Evolutionary conservation across 2,329 filamentous ascomycete species (phyloP).

Genomic region (Drechmeria coniospora): DNA sequence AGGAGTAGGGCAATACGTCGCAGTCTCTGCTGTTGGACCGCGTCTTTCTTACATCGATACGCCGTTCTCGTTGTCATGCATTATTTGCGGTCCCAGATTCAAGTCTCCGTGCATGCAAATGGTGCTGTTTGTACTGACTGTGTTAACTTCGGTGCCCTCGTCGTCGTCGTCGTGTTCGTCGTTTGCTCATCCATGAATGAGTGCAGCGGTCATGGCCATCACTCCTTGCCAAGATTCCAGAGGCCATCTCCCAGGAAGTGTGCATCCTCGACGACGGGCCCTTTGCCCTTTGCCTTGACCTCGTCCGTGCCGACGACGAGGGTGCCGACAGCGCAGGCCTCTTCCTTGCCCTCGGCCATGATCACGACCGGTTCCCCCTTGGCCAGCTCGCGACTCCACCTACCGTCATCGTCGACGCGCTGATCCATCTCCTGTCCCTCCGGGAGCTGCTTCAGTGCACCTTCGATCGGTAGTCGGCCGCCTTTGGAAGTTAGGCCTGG

Average conservation of each 20-base stretch:
- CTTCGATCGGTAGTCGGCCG: slow-evolving; percentile 54
- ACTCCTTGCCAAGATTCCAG: slow-evolving; percentile 56
- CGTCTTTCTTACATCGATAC: no score
- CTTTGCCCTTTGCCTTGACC: slow-evolving; percentile 89
- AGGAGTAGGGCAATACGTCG: no score
- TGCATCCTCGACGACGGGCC: slow-evolving; percentile 80
- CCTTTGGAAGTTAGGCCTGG: slow-evolving; percentile 78
- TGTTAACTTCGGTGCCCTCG: no score
- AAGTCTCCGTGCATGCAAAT: no score
- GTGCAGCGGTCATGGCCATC: no score
- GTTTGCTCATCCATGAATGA: no score
- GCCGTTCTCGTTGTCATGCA: no score
- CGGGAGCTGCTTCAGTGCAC: slow-evolving; percentile 14
- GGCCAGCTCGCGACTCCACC: slow-evolving; percentile 52
- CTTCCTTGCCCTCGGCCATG: slow-evolving; percentile 82
- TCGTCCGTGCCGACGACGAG: slow-evolving; percentile 76
- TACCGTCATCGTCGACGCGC: slow-evolving; percentile 30
- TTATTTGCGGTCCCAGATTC: no score
- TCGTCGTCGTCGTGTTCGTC: background rate
- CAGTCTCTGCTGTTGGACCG: no score
- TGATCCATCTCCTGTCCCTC: slow-evolving; percentile 29
- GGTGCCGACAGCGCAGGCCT: slow-evolving; percentile 76
- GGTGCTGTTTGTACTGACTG: no score
- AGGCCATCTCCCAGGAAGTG: slow-evolving; percentile 91
- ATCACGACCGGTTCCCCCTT: slow-evolving; percentile 78